phyloP scores from a whole-genome alignment of 2,329 filamentous ascomycete genomes.

The Anisogramma anomala region DNA sequence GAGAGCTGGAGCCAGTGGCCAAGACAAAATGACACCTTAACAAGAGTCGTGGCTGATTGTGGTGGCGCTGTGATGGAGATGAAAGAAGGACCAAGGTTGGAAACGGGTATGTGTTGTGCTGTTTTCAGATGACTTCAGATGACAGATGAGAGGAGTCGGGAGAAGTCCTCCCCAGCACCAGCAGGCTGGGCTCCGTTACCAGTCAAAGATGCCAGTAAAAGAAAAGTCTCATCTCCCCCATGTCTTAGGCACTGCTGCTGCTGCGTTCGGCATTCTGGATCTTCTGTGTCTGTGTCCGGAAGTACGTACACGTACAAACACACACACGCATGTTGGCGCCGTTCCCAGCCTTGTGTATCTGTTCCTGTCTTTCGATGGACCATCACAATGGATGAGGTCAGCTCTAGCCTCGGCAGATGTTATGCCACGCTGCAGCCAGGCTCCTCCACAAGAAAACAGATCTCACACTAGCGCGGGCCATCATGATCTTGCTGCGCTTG shows the following conservation, averaged over 20 bases:
- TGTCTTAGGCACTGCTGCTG: neutral
- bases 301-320: no score
- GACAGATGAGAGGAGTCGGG: neutral
- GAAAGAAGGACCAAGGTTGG: neutral
- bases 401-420: neutral
- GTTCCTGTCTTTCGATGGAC: neutral
- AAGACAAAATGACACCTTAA: conserved; percentile 2
- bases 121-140: neutral
- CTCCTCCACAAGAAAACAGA: no score
- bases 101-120: neutral
- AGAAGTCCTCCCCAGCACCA: no score
- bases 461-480: no score
- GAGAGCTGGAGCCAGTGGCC: neutral
- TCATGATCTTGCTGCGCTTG: neutral
- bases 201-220: neutral
- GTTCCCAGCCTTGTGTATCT: neutral
- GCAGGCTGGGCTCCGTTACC: neutral
- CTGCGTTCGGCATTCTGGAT: neutral
- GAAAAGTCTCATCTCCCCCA: neutral
- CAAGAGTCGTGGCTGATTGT: neutral
- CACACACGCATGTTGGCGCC: neutral
- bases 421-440: no score
- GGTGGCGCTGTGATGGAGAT: neutral
- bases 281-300: neutral
- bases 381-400: neutral